These are phyloP conservation scores for Cephalotrichum gorgonifer DNA, from an alignment of 2,329 filamentous ascomycete species.

Conservation along the genomic window DNA sequence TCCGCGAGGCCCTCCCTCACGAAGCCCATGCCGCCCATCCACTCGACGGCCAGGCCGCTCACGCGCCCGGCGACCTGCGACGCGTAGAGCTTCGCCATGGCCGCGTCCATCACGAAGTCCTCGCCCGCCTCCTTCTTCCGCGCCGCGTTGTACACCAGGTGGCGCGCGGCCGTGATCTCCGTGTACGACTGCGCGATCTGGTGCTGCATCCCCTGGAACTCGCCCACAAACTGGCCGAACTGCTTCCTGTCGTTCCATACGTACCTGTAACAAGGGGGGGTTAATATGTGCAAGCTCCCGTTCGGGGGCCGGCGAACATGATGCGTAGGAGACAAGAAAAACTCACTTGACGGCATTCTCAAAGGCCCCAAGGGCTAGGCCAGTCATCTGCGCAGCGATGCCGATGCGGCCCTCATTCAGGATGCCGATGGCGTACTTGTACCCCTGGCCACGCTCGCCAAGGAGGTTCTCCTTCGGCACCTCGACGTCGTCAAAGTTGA, in stretches of 20 bases:
- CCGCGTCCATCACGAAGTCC: conserved; percentile 89
- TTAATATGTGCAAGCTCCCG: conserved; percentile 19
- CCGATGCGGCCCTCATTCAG: conserved; percentile 96
- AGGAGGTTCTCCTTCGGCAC: conserved; percentile 82
- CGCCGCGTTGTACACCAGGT: conserved; percentile 89
- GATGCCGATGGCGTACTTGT: conserved; percentile 93
- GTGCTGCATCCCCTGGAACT: conserved; percentile 99
- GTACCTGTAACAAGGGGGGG: conserved; percentile 48
- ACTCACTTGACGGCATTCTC: conserved; percentile 70
- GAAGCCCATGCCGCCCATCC: conserved; percentile 99
- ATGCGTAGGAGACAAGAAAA: neutral
- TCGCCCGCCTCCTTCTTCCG: conserved; percentile 97
- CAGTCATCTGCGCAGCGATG: conserved; percentile 98
- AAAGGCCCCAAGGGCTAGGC: conserved; percentile 85
- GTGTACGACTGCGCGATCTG: conserved; percentile 94
- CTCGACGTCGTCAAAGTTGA: conserved; percentile 95
- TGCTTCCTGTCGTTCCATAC: conserved; percentile 98
- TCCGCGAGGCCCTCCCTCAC: conserved; percentile 92
- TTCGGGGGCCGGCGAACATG: neutral
- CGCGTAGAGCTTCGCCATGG: conserved; percentile 95
- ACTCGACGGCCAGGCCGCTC: conserved; percentile 79
- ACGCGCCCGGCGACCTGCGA: conserved; percentile 88
- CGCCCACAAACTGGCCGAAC: conserved; percentile 85
- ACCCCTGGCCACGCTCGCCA: conserved; percentile 81
- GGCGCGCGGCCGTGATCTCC: conserved; percentile 84